Percentiles rank a stretch among this genome's conserved stretches.
These are phyloP conservation scores for Cantharellus cinnabarinus DNA, from an alignment of 768 basidiomycete species.

Conservation along the genomic window DNA sequence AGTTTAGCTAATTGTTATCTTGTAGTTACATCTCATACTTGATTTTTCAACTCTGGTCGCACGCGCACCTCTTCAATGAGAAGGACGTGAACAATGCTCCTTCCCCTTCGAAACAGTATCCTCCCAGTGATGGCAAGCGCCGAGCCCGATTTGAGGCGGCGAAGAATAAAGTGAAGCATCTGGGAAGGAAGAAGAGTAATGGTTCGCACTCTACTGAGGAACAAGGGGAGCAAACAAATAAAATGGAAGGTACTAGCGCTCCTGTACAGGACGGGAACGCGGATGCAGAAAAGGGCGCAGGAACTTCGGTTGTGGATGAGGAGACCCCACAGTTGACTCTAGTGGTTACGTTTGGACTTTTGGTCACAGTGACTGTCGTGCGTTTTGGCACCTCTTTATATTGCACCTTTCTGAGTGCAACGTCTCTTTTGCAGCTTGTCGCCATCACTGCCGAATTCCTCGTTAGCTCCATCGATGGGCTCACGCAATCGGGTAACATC, in stretches of 20 bases:
- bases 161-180: not conserved
- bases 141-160: not conserved
- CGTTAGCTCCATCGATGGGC: conserved; percentile 61
- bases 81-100: not conserved
- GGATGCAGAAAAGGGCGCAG: conserved; percentile 26
- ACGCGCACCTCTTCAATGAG: not conserved
- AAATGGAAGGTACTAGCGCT: too few relatives aligned
- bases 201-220: too few relatives aligned
- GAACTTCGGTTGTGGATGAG: conserved; percentile 25
- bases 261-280: conserved; percentile 9
- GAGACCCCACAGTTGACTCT: conserved; percentile 19
- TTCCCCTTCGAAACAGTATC: conserved; percentile 4
- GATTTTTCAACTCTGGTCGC: conserved; percentile 37
- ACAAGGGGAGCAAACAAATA: too few relatives aligned
- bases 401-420: not conserved
- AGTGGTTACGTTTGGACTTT: conserved; percentile 31
- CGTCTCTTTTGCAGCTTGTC: conserved; percentile 21
- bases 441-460: conserved; percentile 45
- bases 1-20: not conserved
- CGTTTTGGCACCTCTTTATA: conserved; percentile 12
- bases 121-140: not conserved
- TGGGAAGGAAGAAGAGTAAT: too few relatives aligned
- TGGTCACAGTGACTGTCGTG: conserved; percentile 44
- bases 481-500: conserved; percentile 37
- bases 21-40: conserved; percentile 57